Evolutionary conservation across 148 eudicot genomes (phyloP).

Genomic region (Drosera capensis): DNA sequence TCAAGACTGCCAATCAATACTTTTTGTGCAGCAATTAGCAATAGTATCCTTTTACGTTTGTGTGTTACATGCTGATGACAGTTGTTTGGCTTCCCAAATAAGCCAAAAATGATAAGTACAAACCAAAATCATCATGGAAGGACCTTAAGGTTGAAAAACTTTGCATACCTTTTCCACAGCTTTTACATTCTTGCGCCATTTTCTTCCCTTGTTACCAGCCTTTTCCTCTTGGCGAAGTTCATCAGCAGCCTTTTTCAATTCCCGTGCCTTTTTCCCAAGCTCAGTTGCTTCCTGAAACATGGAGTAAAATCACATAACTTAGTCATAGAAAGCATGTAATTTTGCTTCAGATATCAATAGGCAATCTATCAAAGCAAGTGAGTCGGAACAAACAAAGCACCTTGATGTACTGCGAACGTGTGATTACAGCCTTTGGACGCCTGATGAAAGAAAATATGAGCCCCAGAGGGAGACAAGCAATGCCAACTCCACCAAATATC

Average conservation of each 20-base stretch:
- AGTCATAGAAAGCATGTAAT: background rate
- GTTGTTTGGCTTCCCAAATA: too few species aligned
- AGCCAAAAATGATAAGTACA: background rate
- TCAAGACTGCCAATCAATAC: too few species aligned
- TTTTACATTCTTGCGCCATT: conserved; percentile 97
- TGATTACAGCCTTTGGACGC: conserved; percentile 95
- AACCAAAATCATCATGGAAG: too few species aligned
- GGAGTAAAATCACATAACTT: background rate
- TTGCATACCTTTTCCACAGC: conserved; percentile 68
- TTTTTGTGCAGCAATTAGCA: too few species aligned
- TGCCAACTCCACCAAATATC: conserved; percentile 99
- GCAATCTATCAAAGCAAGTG: too few species aligned
- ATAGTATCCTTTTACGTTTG: too few species aligned
- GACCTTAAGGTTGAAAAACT: too few species aligned
- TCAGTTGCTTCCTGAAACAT: conserved; percentile 94
- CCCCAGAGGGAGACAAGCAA: conserved; percentile 88
- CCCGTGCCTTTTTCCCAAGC: conserved; percentile 89
- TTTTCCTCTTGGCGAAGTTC: conserved; percentile 92
- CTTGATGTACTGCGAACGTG: conserved; percentile 99
- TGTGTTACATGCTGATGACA: too few species aligned
- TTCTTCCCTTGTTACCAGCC: conserved; percentile 83
- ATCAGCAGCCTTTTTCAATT: conserved; percentile 87
- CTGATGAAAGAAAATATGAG: conserved; percentile 83
- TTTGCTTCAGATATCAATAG: too few species aligned
- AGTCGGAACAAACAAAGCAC: conserved; percentile 16